Evolutionary conservation across 352 stramenopile species (phyloP).

Genomic region (Thalassiosira oceanica): DNA sequence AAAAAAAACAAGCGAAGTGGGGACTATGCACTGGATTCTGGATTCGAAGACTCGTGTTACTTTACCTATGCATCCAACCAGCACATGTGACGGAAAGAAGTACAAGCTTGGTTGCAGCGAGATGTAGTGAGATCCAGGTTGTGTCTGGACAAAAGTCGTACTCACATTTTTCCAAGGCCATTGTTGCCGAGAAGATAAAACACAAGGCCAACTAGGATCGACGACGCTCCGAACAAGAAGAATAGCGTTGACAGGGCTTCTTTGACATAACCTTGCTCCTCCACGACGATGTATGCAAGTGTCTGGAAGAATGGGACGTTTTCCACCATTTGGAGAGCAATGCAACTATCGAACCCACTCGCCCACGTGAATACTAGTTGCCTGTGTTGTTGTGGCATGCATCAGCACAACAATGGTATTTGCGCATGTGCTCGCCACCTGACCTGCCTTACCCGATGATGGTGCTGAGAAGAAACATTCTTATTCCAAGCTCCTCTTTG

Average conservation of each 20-base stretch:
- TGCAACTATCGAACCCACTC: neutral
- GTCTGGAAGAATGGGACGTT: conserved; percentile 94
- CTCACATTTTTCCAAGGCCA: conserved; percentile 88
- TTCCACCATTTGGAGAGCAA: conserved; percentile 90
- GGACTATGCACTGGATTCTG: neutral
- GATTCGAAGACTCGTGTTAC: neutral
- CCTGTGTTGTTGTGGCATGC: too few species aligned
- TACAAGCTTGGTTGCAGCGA: too few species aligned
- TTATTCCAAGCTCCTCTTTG: conserved; percentile 72
- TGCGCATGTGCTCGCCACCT: conserved; percentile 63
- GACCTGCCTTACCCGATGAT: conserved; percentile 61
- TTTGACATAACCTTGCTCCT: conserved; percentile 80
- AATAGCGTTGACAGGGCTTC: conserved; percentile 88
- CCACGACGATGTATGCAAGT: conserved; percentile 84
- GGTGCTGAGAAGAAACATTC: conserved; percentile 74
- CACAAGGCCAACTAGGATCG: conserved; percentile 85
- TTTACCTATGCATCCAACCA: conserved; percentile 86
- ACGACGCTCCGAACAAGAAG: conserved; percentile 88
- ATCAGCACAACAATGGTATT: too few species aligned
- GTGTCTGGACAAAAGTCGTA: too few species aligned
- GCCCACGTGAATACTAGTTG: too few species aligned
- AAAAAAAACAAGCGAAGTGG: neutral
- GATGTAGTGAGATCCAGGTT: too few species aligned
- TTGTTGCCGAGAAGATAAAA: conserved; percentile 89
- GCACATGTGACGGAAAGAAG: conserved; percentile 90